Evolutionary conservation across 1,139 yeast species (phyloP).

Genomic region (Blastobotrys raffinosifermentans): DNA sequence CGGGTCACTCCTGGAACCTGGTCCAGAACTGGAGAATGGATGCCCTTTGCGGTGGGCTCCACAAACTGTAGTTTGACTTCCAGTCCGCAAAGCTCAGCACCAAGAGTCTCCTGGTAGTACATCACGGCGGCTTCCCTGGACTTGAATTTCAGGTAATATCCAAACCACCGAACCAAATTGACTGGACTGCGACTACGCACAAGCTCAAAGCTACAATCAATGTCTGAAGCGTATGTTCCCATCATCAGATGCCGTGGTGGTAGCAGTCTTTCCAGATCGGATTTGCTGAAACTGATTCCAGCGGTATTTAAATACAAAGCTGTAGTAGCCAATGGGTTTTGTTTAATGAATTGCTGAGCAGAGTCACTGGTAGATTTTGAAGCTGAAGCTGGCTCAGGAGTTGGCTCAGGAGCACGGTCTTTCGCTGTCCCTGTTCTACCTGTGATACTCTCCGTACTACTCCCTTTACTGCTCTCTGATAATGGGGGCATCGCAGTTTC

Average conservation of each 20-base stretch:
- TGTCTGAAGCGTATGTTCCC: slow-evolving; percentile 12
- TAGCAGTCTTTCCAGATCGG: slow-evolving; percentile 31
- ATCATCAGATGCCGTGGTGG: slow-evolving; percentile 21
- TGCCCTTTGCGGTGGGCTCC: slow-evolving; percentile 25
- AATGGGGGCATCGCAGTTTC: too few species aligned
- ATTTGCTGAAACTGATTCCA: slow-evolving; percentile 26
- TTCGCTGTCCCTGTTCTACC: too few species aligned
- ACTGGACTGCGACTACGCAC: slow-evolving; percentile 46
- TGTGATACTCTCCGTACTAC: too few species aligned
- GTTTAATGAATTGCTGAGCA: too few species aligned
- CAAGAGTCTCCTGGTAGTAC: slow-evolving; percentile 45
- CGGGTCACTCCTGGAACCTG: slow-evolving; percentile 27
- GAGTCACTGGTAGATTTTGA: too few species aligned
- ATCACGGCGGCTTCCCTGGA: slow-evolving; percentile 44
- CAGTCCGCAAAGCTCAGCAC: slow-evolving; percentile 48
- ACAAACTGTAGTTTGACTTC: slow-evolving; percentile 43
- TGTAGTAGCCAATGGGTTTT: too few species aligned
- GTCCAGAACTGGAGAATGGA: slow-evolving; percentile 25
- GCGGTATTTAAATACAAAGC: slow-evolving; percentile 32
- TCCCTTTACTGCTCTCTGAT: too few species aligned
- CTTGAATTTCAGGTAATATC: slow-evolving; percentile 50
- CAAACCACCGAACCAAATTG: slow-evolving; percentile 41
- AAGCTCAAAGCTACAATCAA: slow-evolving; percentile 19
- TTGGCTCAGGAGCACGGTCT: too few species aligned
- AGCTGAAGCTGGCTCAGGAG: too few species aligned